Percentiles rank a stretch among this genome's conserved stretches.
Conservation (phyloP, 257 asterid genomes). For the Solanum microdontum region DNA sequence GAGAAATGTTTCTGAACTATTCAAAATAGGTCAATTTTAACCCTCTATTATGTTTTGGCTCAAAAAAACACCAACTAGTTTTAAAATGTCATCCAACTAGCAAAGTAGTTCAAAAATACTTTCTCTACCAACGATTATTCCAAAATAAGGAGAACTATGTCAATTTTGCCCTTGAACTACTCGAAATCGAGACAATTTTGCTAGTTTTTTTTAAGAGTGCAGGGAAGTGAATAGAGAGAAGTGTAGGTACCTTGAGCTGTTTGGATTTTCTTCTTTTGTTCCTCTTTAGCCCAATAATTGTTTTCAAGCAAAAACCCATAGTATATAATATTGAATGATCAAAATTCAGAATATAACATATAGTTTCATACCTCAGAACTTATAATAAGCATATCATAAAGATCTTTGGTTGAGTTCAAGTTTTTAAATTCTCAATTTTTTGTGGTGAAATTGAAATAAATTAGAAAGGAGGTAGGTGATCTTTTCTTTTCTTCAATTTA, state of each 20-base stretch:
- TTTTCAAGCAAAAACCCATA: conserved; percentile 53
- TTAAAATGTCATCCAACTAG: neutral
- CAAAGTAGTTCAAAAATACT: neutral
- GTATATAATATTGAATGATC: neutral
- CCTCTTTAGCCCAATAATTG: conserved; percentile 23
- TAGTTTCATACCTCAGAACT: neutral
- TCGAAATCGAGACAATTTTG: neutral
- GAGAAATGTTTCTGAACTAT: neutral
- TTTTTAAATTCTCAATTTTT: neutral
- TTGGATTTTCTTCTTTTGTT: conserved; percentile 20
- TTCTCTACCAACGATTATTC: neutral
- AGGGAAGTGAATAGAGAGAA: neutral
- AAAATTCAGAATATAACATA: neutral
- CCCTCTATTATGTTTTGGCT: neutral
- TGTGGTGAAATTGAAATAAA: neutral
- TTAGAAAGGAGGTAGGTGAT: neutral
- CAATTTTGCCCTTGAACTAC: neutral
- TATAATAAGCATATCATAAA: neutral
- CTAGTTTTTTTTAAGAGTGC: too few species aligned
- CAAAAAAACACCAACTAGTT: neutral
- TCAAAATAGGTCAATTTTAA: neutral
- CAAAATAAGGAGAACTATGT: neutral
- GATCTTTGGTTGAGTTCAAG: neutral
- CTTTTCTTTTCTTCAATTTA: neutral
- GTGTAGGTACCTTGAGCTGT: conserved; percentile 16